Conservation (phyloP, 805 yeast genomes). For the Isabelozyma pseudorhagii region DNA sequence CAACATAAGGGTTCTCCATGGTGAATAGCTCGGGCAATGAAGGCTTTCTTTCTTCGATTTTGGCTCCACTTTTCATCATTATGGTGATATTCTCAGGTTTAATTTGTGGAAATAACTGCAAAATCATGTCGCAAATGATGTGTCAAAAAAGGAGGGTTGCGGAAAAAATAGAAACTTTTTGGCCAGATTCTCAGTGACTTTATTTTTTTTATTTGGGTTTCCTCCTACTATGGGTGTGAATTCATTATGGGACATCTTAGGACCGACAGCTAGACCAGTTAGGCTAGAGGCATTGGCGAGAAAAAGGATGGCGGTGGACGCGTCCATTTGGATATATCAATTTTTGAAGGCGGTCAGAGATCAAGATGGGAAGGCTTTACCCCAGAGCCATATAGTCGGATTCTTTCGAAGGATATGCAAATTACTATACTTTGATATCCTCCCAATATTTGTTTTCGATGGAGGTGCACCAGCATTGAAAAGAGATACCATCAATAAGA, state of each 20-base stretch:
- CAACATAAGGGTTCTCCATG: not conserved
- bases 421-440: constrained; percentile 77
- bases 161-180: not conserved
- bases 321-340: constrained; percentile 98
- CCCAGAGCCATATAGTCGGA: constrained; percentile 89
- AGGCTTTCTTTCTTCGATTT: not conserved
- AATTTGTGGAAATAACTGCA: not conserved
- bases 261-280: constrained; percentile 88
- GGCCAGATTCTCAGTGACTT: no score
- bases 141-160: not conserved
- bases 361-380: constrained; percentile 70
- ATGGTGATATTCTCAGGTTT: not conserved
- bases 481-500: constrained; percentile 66
- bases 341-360: constrained; percentile 93
- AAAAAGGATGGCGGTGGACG: constrained; percentile 87
- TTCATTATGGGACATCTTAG: constrained; percentile 88
- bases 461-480: constrained; percentile 91
- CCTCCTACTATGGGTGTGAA: constrained; percentile 80
- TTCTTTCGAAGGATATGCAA: constrained; percentile 93
- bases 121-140: not conserved
- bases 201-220: no score
- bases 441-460: constrained; percentile 90
- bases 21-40: not conserved
- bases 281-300: constrained; percentile 79
- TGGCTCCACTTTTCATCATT: not conserved